Evolutionary conservation across 306 rosid species (phyloP).

Genomic region (Vigna reflexopilosa): DNA sequence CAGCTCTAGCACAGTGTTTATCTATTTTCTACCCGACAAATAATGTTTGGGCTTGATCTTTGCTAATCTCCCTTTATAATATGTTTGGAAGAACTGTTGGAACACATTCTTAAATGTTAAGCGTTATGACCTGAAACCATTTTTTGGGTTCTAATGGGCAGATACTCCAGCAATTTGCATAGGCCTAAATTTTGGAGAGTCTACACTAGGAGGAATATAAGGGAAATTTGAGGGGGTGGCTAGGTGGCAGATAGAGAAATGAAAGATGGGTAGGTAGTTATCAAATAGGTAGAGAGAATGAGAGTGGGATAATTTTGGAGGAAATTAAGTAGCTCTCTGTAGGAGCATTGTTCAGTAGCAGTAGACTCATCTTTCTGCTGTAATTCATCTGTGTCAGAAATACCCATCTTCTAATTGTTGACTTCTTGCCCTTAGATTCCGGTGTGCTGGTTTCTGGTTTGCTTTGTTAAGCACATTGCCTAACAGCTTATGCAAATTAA

Average conservation of each 20-base stretch:
- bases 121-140: not conserved
- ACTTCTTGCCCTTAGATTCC: not conserved
- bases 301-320: not conserved
- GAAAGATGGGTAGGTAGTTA: not conserved
- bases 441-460: no score
- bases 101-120: constrained; percentile 33
- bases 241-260: not conserved
- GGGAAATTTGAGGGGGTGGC: not conserved
- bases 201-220: not conserved
- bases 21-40: constrained; percentile 2
- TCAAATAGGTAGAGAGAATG: not conserved
- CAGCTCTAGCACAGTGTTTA: constrained; percentile 33
- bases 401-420: not conserved
- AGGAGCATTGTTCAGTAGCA: not conserved
- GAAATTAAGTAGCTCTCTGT: not conserved
- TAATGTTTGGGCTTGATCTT: not conserved
- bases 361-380: not conserved
- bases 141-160: not conserved
- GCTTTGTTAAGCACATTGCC: constrained; percentile 3
- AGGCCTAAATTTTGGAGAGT: not conserved
- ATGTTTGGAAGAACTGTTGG: constrained; percentile 23
- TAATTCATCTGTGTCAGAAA: not conserved
- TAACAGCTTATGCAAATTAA: constrained; percentile 15
- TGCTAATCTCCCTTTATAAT: constrained; percentile 23
- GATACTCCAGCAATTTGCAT: not conserved